Conservation (phyloP, 2,329 filamentous ascomycete genomes). For the Pseudocercospora fuligena region DNA sequence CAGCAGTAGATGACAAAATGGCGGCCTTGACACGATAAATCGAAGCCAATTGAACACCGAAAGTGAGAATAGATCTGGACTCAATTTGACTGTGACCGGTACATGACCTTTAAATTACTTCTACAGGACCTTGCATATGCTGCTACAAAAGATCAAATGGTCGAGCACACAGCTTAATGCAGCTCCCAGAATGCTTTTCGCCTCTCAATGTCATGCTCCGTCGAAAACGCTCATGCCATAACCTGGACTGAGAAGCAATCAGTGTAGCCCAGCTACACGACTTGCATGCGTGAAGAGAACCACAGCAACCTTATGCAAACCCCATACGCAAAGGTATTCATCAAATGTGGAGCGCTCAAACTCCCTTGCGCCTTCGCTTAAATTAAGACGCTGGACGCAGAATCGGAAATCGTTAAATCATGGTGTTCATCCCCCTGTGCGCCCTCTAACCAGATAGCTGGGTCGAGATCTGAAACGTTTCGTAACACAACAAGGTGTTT, state of each 20-base stretch:
- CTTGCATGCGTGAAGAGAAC: background rate
- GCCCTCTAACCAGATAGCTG: background rate
- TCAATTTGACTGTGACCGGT: too few relatives aligned
- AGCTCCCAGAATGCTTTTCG: background rate
- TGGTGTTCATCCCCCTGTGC: background rate
- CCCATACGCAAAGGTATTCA: background rate
- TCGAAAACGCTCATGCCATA: background rate
- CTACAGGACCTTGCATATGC: background rate
- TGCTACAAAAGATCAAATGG: background rate
- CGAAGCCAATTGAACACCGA: background rate
- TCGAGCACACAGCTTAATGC: background rate
- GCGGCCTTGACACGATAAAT: background rate
- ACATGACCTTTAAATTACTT: background rate
- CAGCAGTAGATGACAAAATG: too few relatives aligned
- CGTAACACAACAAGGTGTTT: background rate
- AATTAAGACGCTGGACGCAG: constrained; percentile 4
- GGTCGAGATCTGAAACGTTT: constrained; percentile 3
- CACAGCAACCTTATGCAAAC: background rate
- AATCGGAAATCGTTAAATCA: constrained; percentile 2
- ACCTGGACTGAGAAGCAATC: background rate
- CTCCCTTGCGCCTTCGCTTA: constrained; percentile 4
- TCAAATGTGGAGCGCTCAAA: background rate
- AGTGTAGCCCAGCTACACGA: background rate
- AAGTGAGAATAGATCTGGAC: background rate
- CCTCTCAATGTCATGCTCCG: background rate